Conservation (phyloP, 2,329 filamentous ascomycete genomes). For the Diaporthe destruens region DNA sequence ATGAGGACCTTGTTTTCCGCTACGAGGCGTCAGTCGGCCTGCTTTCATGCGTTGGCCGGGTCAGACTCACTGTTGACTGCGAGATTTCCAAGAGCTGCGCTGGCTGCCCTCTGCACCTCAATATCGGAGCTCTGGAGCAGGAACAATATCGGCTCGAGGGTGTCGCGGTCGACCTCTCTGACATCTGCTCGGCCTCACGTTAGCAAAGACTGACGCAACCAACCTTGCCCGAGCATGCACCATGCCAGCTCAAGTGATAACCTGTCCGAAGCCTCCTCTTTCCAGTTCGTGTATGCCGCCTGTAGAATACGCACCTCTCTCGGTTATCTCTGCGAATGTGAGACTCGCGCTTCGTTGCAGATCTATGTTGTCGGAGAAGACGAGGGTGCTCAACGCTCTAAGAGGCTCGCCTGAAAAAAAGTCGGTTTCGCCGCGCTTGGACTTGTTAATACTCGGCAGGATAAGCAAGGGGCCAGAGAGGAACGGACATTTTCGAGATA, state of each 20-base stretch:
- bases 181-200: conserved; percentile 75
- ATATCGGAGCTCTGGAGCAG: conserved; percentile 95
- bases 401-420: conserved; percentile 98
- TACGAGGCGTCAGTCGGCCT: conserved; percentile 63
- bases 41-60: not conserved
- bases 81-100: conserved; percentile 93
- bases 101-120: conserved; percentile 96
- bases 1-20: conserved; percentile 98
- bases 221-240: not conserved
- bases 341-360: conserved; percentile 96
- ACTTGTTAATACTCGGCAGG: conserved; percentile 48
- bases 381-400: conserved; percentile 91
- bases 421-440: conserved; percentile 92
- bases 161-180: conserved; percentile 92
- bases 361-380: conserved; percentile 99
- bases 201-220: conserved; percentile 26
- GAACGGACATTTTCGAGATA: conserved; percentile 92
- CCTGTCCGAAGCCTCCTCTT: not conserved
- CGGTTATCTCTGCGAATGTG: conserved; percentile 98
- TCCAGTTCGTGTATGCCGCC: conserved; percentile 18
- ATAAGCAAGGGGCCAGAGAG: not conserved
- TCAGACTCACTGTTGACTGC: conserved; percentile 88
- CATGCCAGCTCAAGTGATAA: not conserved
- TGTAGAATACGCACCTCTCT: conserved; percentile 78
- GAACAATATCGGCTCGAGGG: conserved; percentile 94